Conservation (phyloP, 129 eudicot species). For the Lactuca sativa region DNA sequence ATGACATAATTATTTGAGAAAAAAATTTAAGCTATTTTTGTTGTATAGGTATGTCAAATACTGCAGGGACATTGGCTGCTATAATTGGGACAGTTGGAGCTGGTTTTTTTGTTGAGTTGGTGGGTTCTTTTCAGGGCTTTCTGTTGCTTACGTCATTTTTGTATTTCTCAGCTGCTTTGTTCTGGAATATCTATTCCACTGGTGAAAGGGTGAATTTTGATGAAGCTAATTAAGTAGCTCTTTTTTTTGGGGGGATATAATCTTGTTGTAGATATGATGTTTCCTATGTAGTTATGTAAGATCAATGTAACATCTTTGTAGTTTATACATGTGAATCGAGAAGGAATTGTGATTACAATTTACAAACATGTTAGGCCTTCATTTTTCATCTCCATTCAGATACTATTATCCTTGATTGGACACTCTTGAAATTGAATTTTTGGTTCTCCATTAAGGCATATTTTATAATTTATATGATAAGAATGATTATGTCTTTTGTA, state of each 20-base stretch:
- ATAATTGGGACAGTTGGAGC: slow-evolving; percentile 97
- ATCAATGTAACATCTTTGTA: too few relatives aligned
- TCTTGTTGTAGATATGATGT: background rate
- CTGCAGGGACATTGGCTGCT: slow-evolving; percentile 92
- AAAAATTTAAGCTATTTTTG: slow-evolving; percentile 4
- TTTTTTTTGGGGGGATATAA: background rate
- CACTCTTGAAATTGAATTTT: too few relatives aligned
- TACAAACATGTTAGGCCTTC: too few relatives aligned
- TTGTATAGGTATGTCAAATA: slow-evolving; percentile 77
- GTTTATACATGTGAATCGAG: too few relatives aligned
- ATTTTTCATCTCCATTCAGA: too few relatives aligned
- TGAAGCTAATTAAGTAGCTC: slow-evolving; percentile 43
- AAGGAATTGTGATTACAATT: too few relatives aligned
- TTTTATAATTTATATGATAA: too few relatives aligned
- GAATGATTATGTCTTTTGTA: too few relatives aligned
- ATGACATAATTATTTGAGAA: background rate
- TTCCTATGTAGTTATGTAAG: too few relatives aligned
- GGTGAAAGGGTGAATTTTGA: slow-evolving; percentile 88
- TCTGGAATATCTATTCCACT: slow-evolving; percentile 67
- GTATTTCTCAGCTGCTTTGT: slow-evolving; percentile 69
- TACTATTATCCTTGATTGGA: too few relatives aligned
- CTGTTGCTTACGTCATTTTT: slow-evolving; percentile 73
- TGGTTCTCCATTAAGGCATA: too few relatives aligned
- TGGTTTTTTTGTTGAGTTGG: slow-evolving; percentile 83
- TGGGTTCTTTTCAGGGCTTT: slow-evolving; percentile 91